Evolutionary conservation across 2,329 filamentous ascomycete genomes (phyloP).

Genomic region (Dactylella cylindrospora): DNA sequence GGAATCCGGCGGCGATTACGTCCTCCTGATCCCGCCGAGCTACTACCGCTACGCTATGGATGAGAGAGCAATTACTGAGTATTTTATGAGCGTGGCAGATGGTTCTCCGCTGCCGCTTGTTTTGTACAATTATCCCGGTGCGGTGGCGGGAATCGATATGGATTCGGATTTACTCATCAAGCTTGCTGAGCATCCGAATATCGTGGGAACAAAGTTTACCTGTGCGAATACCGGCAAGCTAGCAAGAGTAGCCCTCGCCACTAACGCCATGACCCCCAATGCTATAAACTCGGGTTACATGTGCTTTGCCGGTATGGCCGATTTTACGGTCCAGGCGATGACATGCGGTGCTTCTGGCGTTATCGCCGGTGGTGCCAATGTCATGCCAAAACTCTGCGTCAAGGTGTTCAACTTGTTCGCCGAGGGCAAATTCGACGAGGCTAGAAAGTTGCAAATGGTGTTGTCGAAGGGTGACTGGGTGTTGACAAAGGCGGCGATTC

Average conservation of each 20-base stretch:
- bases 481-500: slow-evolving; percentile 68
- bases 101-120: slow-evolving; percentile 66
- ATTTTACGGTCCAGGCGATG: slow-evolving; percentile 71
- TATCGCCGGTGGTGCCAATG: slow-evolving; percentile 71
- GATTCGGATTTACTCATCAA: slow-evolving; percentile 64
- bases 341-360: slow-evolving; percentile 70
- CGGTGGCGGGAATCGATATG: slow-evolving; percentile 65
- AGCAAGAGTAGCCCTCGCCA: slow-evolving; percentile 57
- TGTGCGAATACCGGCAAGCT: slow-evolving; percentile 71
- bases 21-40: slow-evolving; percentile 72
- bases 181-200: slow-evolving; percentile 64
- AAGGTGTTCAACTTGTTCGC: slow-evolving; percentile 63
- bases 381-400: slow-evolving; percentile 67
- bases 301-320: slow-evolving; percentile 70
- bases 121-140: slow-evolving; percentile 71
- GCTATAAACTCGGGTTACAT: slow-evolving; percentile 59
- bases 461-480: slow-evolving; percentile 70
- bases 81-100: slow-evolving; percentile 67
- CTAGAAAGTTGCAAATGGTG: slow-evolving; percentile 65
- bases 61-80: slow-evolving; percentile 58
- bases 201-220: slow-evolving; percentile 69
- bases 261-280: slow-evolving; percentile 55
- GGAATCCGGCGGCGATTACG: slow-evolving; percentile 71
- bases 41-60: slow-evolving; percentile 72
- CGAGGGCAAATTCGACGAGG: slow-evolving; percentile 63